phyloP scores from a whole-genome alignment of 2,329 filamentous ascomycete species.

The Purpureocillium lavendulum region DNA sequence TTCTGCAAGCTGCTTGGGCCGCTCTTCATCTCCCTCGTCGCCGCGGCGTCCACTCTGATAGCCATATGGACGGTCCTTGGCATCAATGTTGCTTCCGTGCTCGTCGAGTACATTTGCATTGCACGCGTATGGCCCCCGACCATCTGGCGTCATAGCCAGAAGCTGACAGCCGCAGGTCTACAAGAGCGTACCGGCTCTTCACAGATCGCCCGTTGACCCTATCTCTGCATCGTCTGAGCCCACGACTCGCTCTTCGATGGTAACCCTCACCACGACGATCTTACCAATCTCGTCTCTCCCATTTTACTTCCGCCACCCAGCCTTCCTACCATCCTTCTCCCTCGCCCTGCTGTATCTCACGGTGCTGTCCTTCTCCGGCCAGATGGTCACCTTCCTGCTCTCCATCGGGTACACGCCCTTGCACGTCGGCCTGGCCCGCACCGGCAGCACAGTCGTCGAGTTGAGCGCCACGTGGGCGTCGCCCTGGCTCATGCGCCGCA shows the following conservation, averaged over 20 bases:
- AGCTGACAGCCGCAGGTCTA: no score
- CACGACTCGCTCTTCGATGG: no score
- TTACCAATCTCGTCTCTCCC: slow-evolving; percentile 1
- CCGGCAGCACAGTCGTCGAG: slow-evolving; percentile 45
- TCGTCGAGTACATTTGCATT: slow-evolving; percentile 45
- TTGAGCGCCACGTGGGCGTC: slow-evolving; percentile 52
- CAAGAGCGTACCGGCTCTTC: slow-evolving; percentile 2
- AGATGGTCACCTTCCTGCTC: slow-evolving; percentile 58
- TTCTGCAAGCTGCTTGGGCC: slow-evolving; percentile 51
- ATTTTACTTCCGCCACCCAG: slow-evolving; percentile 44
- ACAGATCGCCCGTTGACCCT: no score
- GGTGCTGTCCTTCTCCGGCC: slow-evolving; percentile 48
- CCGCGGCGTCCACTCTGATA: slow-evolving; percentile 34
- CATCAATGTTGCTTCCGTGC: slow-evolving; percentile 40
- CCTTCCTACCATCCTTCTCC: slow-evolving; percentile 53
- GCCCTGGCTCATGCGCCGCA: slow-evolving; percentile 43
- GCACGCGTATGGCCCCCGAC: slow-evolving; percentile 20
- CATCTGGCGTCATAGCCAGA: no score
- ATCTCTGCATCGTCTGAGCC: background rate
- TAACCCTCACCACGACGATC: background rate
- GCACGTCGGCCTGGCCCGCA: slow-evolving; percentile 46
- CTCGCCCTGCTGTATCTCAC: slow-evolving; percentile 54
- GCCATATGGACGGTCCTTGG: slow-evolving; percentile 41
- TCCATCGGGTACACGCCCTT: slow-evolving; percentile 40
- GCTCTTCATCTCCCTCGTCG: slow-evolving; percentile 44